A percentile compares a stretch with the other conserved stretches of the same genome.
These are phyloP conservation scores for Coffea canephora DNA, from an alignment of 257 asterid genomes.

Conservation along the genomic window DNA sequence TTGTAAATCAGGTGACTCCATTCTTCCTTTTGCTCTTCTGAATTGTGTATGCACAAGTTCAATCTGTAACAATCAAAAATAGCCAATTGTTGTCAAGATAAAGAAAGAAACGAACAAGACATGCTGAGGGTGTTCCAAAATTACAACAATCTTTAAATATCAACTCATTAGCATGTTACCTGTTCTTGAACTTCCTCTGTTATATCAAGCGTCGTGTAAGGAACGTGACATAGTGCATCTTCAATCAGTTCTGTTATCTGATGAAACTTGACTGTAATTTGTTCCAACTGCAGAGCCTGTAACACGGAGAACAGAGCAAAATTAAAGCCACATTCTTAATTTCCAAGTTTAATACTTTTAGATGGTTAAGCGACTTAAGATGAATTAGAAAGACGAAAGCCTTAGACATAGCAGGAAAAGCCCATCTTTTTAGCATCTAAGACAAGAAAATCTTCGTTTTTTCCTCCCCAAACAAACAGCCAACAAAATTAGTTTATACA, in stretches of 20 bases:
- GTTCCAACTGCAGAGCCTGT: slow-evolving; percentile 82
- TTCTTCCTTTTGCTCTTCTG: slow-evolving; percentile 65
- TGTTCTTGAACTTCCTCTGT: slow-evolving; percentile 94
- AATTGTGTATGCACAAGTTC: slow-evolving; percentile 91
- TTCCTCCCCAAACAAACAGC: neutral
- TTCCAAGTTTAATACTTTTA: neutral
- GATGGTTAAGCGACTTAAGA: neutral
- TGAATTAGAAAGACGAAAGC: neutral
- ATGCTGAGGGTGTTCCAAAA: neutral
- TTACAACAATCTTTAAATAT: neutral
- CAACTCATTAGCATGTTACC: slow-evolving; percentile 37
- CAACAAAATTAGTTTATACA: neutral
- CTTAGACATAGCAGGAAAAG: neutral
- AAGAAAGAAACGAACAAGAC: neutral
- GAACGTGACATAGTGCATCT: slow-evolving; percentile 65
- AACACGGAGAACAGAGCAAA: neutral
- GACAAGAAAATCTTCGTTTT: neutral
- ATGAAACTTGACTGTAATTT: slow-evolving; percentile 60
- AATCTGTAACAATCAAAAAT: slow-evolving; percentile 39
- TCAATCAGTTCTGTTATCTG: slow-evolving; percentile 62
- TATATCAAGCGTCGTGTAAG: slow-evolving; percentile 64
- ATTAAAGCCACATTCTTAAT: neutral
- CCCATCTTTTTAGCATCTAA: neutral
- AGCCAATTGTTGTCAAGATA: neutral
- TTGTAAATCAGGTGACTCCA: slow-evolving; percentile 81